Evolutionary conservation across 306 rosid genomes (phyloP).

Genomic region (Styphnolobium japonicum): DNA sequence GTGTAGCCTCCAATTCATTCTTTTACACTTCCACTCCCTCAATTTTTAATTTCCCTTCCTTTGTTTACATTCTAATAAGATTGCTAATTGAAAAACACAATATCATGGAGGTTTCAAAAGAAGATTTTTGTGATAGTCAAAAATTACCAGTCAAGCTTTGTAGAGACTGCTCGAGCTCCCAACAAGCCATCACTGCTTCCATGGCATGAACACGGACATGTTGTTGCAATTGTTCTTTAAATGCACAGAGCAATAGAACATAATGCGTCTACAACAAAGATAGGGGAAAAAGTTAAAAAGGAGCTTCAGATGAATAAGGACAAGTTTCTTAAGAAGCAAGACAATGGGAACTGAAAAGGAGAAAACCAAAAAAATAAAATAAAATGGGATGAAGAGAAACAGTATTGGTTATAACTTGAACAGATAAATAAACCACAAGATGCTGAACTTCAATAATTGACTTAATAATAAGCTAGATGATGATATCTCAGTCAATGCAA

Average conservation of each 20-base stretch:
- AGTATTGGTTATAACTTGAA: not conserved
- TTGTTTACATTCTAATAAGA: not conserved
- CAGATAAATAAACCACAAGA: not conserved
- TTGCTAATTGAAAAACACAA: not conserved
- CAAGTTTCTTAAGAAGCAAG: not conserved
- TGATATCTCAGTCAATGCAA: not conserved
- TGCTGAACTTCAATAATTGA: not conserved
- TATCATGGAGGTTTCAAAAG: not conserved
- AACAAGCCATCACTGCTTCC: constrained; percentile 83
- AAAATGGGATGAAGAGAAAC: not conserved
- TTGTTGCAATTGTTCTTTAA: constrained; percentile 73
- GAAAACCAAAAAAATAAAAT: not conserved
- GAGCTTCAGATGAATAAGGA: not conserved
- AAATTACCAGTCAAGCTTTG: constrained; percentile 68
- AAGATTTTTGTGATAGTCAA: not conserved
- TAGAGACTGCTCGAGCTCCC: constrained; percentile 75
- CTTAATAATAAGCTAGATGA: not conserved
- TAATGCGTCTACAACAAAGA: constrained; percentile 49
- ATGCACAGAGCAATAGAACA: constrained; percentile 60
- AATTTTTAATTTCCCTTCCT: not conserved
- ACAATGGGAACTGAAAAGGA: not conserved
- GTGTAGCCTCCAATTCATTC: not conserved
- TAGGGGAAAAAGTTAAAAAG: not conserved
- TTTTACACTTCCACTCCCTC: not conserved
- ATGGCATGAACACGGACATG: constrained; percentile 78